These are phyloP conservation scores for Argentina anserina DNA, from an alignment of 306 rosid species.

Conservation along the genomic window DNA sequence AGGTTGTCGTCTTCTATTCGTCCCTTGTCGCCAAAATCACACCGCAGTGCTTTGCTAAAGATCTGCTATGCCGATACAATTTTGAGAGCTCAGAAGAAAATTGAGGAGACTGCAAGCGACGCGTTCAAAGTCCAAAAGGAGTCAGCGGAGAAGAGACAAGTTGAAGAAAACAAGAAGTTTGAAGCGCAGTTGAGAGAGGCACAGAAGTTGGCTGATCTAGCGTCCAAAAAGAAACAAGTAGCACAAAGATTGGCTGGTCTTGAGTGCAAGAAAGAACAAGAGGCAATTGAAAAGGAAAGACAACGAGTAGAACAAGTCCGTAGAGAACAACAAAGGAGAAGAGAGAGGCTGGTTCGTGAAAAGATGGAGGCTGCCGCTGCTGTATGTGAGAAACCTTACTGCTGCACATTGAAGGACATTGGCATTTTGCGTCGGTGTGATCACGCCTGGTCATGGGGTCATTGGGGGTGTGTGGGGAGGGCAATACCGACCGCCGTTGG, in stretches of 20 bases:
- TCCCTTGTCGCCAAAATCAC: not conserved
- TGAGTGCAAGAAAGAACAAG: not conserved
- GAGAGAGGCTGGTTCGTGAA: not conserved
- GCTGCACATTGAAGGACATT: not conserved
- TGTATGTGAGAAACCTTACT: not conserved
- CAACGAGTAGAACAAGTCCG: too few relatives aligned
- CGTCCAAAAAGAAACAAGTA: not conserved
- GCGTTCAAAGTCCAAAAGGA: not conserved
- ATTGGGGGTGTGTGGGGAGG: not conserved
- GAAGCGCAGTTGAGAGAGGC: not conserved
- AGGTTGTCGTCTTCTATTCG: not conserved
- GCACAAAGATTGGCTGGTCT: not conserved
- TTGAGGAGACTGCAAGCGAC: not conserved
- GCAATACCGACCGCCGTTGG: not conserved
- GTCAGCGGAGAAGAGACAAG: not conserved
- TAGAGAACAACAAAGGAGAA: not conserved
- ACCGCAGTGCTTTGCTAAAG: not conserved
- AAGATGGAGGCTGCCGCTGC: not conserved
- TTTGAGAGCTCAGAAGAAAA: not conserved
- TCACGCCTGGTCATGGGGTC: not conserved
- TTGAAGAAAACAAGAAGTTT: not conserved
- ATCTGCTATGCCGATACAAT: not conserved
- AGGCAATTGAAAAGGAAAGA: not conserved
- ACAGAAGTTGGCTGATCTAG: not conserved
- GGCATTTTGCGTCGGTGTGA: not conserved